Base-by-base conservation (phyloP, 2,329 filamentous ascomycete species). In the Colletotrichum destructivum region DNA sequence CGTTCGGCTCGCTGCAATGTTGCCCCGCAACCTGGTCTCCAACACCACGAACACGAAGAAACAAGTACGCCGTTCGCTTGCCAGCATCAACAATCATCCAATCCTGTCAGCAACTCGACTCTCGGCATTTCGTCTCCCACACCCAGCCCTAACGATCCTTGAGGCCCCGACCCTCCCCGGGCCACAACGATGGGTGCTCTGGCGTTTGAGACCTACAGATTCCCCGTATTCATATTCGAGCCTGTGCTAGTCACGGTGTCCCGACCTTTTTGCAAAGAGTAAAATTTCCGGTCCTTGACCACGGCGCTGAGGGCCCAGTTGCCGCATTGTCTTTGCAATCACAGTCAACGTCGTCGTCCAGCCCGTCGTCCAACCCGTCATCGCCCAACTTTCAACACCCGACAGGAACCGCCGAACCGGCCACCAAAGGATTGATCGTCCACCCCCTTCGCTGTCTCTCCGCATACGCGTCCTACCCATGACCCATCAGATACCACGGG, bases 41-140 rank as follows among this genome's bases (percentile, higher is more conserved):
- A 16, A 35, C 18, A 13, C 31, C 31, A 31, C 31, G 6, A 31
- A 31, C 51, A 54, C 52, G 52, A 26, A 31, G 8, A n/a, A n/a
- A 49, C 15, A 13, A 18, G 46, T 49, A 8, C 31, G 12, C 52
- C 11, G 8, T 23, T 44, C 38, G 42, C 31, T 55, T 49, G 44
- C 40, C 38, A 44, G 21, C 67, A 70, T 70, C 67, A 46, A 46
- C 62, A 54, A 54, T 55, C 55, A 42, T 69, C 62, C 62, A 51
- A 66, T 60, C 38, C 57, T 16, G 52, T 47, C 26, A 47, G 61
- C 66, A 61, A 66, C 38, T 66, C 46, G 40, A 35, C 65, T 69
- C 66, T 70, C 67, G 62, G 62, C 62, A 66, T 60, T 49, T 49
- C 13, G 38, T 38, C 62, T 61, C 31, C 55, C 55, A 42, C 42